Conservation (phyloP, 2,329 filamentous ascomycete species). For the Rutstroemia sp. region DNA sequence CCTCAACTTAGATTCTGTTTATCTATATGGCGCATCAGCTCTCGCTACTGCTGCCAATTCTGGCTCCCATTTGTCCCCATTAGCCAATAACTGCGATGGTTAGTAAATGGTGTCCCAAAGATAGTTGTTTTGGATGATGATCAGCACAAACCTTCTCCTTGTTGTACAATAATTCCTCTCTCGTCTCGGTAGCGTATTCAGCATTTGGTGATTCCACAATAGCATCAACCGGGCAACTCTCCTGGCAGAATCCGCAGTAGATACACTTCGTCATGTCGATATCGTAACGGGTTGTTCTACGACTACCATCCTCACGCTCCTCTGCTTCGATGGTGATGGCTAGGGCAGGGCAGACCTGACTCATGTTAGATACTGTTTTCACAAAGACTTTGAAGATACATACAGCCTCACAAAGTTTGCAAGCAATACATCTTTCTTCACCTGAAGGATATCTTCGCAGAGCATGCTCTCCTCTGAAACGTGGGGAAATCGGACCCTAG, state of each 20-base stretch:
- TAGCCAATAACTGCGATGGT: conserved; percentile 62
- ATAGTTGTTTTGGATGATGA: background rate
- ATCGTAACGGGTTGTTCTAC: conserved; percentile 94
- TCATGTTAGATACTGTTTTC: conserved; percentile 12
- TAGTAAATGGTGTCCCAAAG: background rate
- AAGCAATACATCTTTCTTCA: conserved; percentile 98
- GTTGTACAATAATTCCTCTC: conserved; percentile 95
- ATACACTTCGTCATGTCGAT: conserved; percentile 99
- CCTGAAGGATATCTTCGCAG: conserved; percentile 93
- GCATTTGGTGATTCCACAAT: conserved; percentile 73
- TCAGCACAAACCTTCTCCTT: conserved; percentile 63
- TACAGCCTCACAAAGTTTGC: conserved; percentile 96
- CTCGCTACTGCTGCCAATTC: conserved; percentile 88
- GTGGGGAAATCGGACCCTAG: conserved; percentile 89
- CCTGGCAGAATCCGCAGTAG: conserved; percentile 98
- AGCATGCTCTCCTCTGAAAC: conserved; percentile 97
- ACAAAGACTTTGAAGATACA: conserved; percentile 11
- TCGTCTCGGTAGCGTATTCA: conserved; percentile 68
- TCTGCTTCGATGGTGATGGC: conserved; percentile 99
- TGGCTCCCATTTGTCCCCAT: conserved; percentile 96
- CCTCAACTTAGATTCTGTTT: conserved; percentile 30
- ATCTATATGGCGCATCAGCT: conserved; percentile 89
- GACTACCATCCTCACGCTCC: conserved; percentile 90
- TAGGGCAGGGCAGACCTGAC: conserved; percentile 83
- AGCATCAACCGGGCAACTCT: conserved; percentile 96